Percentiles rank a stretch among this genome's conserved stretches.
These are phyloP conservation scores for Mycena capillaripes DNA, from an alignment of 768 basidiomycete species.

Conservation along the genomic window DNA sequence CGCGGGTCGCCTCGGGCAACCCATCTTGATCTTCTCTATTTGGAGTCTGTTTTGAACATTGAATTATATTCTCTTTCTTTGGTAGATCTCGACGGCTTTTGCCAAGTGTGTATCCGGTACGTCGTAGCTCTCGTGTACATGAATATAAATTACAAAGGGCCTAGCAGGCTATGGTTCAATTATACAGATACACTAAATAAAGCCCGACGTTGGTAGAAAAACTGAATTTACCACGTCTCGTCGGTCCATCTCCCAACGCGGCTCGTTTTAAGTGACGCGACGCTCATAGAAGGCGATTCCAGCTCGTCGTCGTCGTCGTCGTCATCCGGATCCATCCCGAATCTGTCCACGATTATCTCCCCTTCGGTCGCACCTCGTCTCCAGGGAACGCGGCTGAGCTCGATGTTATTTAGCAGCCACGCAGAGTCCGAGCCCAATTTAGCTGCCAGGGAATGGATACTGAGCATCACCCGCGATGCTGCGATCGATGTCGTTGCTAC, in stretches of 20 bases:
- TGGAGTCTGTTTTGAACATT: too few species aligned
- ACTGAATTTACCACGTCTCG: constrained; percentile 31
- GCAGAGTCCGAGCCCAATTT: constrained; percentile 55
- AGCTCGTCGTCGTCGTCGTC: constrained; percentile 16
- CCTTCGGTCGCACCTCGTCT: constrained; percentile 50
- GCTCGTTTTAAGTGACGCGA: constrained; percentile 33
- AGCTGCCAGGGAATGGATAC: constrained; percentile 58
- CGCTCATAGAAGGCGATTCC: constrained; percentile 22
- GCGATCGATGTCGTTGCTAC: constrained; percentile 45
- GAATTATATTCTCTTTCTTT: too few species aligned
- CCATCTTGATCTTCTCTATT: constrained; percentile 4
- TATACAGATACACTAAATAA: constrained; percentile 20
- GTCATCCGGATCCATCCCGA: neutral
- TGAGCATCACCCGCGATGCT: constrained; percentile 55
- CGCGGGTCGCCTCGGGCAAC: constrained; percentile 9
- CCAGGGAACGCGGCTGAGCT: constrained; percentile 60
- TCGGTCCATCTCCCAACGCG: constrained; percentile 31
- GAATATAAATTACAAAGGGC: constrained; percentile 15
- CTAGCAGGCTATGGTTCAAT: constrained; percentile 10
- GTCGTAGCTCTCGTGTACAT: too few species aligned
- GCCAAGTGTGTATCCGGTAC: too few species aligned
- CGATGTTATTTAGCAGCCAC: constrained; percentile 60
- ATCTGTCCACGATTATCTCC: constrained; percentile 52
- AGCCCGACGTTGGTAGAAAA: too few species aligned
- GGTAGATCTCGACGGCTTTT: neutral